phyloP scores from a whole-genome alignment of 768 basidiomycete species.

The Kwoniella botswanensis region DNA sequence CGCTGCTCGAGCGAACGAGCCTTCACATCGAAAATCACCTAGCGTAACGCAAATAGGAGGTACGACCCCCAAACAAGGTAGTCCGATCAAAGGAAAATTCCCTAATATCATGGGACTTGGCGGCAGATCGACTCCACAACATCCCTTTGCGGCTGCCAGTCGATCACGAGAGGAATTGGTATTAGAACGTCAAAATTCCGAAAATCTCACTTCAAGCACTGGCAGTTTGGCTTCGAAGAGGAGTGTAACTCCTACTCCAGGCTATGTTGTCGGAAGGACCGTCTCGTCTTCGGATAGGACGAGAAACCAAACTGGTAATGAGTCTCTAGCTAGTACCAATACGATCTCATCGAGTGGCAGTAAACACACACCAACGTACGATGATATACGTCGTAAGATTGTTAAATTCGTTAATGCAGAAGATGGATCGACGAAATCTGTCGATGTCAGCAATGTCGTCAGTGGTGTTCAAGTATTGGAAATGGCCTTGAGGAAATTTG shows the following conservation, averaged over 20 bases:
- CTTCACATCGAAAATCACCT: conserved; percentile 29
- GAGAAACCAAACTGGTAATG: conserved; percentile 15
- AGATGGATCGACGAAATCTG: conserved; percentile 71
- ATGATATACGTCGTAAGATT: conserved; percentile 79
- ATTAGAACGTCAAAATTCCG: conserved; percentile 16
- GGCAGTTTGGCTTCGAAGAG: conserved; percentile 18
- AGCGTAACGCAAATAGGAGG: conserved; percentile 12
- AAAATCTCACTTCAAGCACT: conserved; percentile 12
- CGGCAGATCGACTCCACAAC: conserved; percentile 23
- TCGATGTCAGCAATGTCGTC: conserved; percentile 74
- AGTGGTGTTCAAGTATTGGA: conserved; percentile 86
- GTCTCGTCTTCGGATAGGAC: conserved; percentile 4
- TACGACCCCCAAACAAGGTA: conserved; percentile 23
- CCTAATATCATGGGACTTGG: conserved; percentile 33
- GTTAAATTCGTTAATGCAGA: conserved; percentile 88
- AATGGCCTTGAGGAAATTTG: conserved; percentile 86
- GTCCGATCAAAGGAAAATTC: conserved; percentile 47
- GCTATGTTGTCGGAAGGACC: conserved; percentile 16
- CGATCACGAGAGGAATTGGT: conserved; percentile 22
- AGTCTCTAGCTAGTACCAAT: conserved; percentile 7
- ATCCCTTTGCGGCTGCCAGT: conserved; percentile 48
- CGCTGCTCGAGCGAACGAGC: not conserved
- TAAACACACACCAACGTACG: conserved; percentile 63
- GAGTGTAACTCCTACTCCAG: conserved; percentile 23
- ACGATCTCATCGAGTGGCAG: conserved; percentile 13